A percentile compares a stretch with the other conserved stretches of the same genome.
phyloP scores from a whole-genome alignment of 2,329 filamentous ascomycete genomes.

The Pseudogymnoascus sp. region DNA sequence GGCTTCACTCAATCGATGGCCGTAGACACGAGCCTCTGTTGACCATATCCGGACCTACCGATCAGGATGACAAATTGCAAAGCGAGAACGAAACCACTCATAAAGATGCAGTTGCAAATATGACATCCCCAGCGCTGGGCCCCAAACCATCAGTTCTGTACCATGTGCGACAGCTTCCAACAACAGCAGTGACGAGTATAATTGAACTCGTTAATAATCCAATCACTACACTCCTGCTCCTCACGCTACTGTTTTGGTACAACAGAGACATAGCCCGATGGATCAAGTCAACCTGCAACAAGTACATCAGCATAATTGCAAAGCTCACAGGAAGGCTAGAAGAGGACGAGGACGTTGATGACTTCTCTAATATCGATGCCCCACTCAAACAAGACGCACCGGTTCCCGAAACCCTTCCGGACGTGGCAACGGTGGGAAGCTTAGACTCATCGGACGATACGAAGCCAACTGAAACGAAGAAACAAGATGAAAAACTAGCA shows the following conservation, averaged over 20 bases:
- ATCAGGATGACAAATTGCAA: conserved; percentile 14
- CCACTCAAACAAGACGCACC: neutral
- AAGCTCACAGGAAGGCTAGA: neutral
- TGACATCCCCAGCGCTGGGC: conserved; percentile 31
- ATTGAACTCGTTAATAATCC: conserved; percentile 51
- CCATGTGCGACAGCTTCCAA: conserved; percentile 43
- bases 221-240: conserved; percentile 23
- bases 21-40: conserved; percentile 35
- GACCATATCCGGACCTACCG: conserved; percentile 35
- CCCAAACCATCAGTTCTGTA: conserved; percentile 34
- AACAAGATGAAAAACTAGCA: conserved; percentile 23
- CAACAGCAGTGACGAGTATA: conserved; percentile 41
- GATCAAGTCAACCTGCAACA: neutral
- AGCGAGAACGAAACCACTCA: conserved; percentile 30
- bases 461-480: conserved; percentile 19
- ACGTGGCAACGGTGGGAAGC: neutral
- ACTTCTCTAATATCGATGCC: neutral
- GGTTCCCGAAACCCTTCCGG: neutral
- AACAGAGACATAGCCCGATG: conserved; percentile 14
- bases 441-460: neutral
- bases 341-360: conserved; percentile 2
- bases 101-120: neutral
- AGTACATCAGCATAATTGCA: neutral
- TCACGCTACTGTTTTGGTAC: conserved; percentile 15
- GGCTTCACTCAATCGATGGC: conserved; percentile 59